A percentile compares a stretch with the other conserved stretches of the same genome.
Evolutionary conservation across 495 filamentous ascomycete genomes (phyloP).

Genomic region (Recurvomyces mirabilis): DNA sequence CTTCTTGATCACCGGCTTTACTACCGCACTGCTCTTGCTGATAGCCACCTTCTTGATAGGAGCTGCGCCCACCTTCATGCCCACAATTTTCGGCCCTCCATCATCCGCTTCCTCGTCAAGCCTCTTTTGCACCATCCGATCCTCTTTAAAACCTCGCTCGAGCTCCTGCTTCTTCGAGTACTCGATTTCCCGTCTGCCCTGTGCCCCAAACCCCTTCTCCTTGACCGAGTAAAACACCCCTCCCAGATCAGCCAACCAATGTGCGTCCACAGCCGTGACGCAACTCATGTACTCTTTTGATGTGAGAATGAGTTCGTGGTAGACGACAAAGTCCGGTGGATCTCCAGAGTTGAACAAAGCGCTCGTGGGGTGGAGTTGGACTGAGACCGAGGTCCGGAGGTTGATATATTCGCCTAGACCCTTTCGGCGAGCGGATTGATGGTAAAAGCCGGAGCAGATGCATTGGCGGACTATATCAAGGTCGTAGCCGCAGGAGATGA

Average conservation of each 20-base stretch:
- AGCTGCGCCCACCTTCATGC: not conserved
- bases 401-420: constrained; percentile 97
- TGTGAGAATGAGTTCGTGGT: constrained; percentile 95
- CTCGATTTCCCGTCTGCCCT: constrained; percentile 84
- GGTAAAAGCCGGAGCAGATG: constrained; percentile 95
- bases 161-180: constrained; percentile 95
- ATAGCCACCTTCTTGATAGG: not conserved
- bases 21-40: constrained; percentile 11
- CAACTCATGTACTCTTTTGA: constrained; percentile 98
- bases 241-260: constrained; percentile 95
- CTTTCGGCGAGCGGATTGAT: constrained; percentile 95
- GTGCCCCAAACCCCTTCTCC: constrained; percentile 89
- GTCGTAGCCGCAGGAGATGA: constrained; percentile 85
- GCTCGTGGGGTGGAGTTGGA: constrained; percentile 87
- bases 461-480: constrained; percentile 94
- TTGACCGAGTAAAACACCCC: constrained; percentile 98
- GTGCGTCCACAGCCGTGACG: constrained; percentile 91
- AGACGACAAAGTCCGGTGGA: constrained; percentile 92
- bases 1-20: constrained; percentile 13
- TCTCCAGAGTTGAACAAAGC: constrained; percentile 87
- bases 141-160: constrained; percentile 82
- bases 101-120: too few species aligned
- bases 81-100: constrained; percentile 19
- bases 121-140: constrained; percentile 53
- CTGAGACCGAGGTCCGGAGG: constrained; percentile 82